These are phyloP conservation scores for Taxillus chinensis DNA, from an alignment of 164 flowering plant species.

Conservation along the genomic window DNA sequence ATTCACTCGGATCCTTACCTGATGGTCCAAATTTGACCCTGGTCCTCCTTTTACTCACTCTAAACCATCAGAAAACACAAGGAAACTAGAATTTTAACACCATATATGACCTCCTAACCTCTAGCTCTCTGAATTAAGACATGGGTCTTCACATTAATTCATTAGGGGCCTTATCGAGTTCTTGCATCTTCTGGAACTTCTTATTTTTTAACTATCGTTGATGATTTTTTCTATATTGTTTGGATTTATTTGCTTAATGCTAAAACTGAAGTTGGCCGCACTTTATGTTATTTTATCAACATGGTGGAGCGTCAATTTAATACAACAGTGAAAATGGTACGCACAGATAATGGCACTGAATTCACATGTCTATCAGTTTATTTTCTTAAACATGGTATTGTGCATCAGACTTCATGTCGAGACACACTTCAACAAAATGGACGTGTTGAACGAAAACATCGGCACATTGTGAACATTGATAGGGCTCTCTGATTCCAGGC, in stretches of 20 bases:
- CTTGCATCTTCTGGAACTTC: not conserved
- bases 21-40: too few relatives aligned
- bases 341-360: constrained; percentile 3
- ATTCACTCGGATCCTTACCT: too few relatives aligned
- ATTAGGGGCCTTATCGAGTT: constrained; percentile 9
- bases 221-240: constrained; percentile 2
- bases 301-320: not conserved
- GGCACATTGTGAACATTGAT: too few relatives aligned
- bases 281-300: not conserved
- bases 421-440: not conserved
- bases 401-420: constrained; percentile 4
- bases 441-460: too few relatives aligned
- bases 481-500: too few relatives aligned
- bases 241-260: not conserved
- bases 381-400: not conserved
- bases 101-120: too few relatives aligned
- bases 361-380: not conserved
- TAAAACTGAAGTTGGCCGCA: not conserved
- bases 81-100: too few relatives aligned
- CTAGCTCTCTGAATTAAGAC: too few relatives aligned
- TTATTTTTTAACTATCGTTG: constrained; percentile 10
- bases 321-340: not conserved
- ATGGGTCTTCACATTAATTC: too few relatives aligned
- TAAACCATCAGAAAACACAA: too few relatives aligned
- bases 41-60: too few relatives aligned